A percentile compares a stretch with the other conserved stretches of the same genome.
phyloP scores from a whole-genome alignment of 345 rosid genomes.

The Populus pruinosa region DNA sequence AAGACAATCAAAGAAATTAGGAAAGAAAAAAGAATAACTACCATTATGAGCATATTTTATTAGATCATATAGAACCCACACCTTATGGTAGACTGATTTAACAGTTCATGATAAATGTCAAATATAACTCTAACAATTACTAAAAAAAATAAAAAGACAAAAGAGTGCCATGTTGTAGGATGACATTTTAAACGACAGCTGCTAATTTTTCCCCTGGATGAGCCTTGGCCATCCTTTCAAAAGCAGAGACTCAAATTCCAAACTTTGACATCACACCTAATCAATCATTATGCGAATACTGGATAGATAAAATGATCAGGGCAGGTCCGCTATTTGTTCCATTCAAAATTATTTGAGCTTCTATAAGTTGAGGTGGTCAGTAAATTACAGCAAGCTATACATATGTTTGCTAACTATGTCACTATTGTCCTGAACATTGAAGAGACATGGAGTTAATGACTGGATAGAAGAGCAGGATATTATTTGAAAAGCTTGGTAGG shows the following conservation, averaged over 20 bases:
- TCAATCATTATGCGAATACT: neutral
- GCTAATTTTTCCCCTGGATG: neutral
- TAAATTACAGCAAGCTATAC: neutral
- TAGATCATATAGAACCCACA: neutral
- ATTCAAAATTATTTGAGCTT: neutral
- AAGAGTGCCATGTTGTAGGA: neutral
- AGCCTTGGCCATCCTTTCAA: neutral
- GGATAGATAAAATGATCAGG: neutral
- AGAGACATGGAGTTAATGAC: neutral
- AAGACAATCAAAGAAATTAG: neutral
- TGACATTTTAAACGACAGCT: neutral
- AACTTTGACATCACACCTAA: neutral
- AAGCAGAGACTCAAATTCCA: neutral
- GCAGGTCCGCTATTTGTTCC: neutral
- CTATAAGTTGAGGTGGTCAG: neutral
- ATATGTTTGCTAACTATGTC: neutral
- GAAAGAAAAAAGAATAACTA: neutral
- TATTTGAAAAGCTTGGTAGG: neutral
- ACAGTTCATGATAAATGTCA: neutral
- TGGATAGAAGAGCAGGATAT: neutral
- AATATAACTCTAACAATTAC: neutral
- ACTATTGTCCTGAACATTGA: neutral
- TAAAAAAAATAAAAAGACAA: neutral
- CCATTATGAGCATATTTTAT: neutral
- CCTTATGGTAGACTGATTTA: neutral